Percentiles rank a stretch among this genome's conserved stretches.
phyloP scores from a whole-genome alignment of 129 eudicot genomes.

The Chrysanthemum seticuspe region DNA sequence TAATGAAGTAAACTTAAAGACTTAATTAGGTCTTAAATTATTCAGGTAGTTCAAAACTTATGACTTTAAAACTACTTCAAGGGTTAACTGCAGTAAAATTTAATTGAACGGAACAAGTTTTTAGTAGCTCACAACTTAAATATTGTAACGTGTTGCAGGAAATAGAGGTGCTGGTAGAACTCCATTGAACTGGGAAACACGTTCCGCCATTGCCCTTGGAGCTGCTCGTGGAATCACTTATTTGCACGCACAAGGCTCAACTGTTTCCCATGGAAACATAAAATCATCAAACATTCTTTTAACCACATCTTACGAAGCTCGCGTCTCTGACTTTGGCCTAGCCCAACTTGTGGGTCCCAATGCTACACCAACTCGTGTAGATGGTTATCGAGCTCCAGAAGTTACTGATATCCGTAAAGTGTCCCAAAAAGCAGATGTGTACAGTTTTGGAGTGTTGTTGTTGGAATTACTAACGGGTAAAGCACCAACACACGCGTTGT shows the following conservation, averaged over 20 bases:
- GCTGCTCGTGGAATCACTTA: slow-evolving; percentile 77
- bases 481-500: slow-evolving; percentile 66
- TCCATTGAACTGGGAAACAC: slow-evolving; percentile 81
- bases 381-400: slow-evolving; percentile 90
- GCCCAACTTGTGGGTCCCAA: slow-evolving; percentile 76
- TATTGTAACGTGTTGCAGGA: slow-evolving; percentile 37
- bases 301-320: slow-evolving; percentile 70
- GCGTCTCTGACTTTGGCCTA: slow-evolving; percentile 88
- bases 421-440: slow-evolving; percentile 81
- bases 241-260: slow-evolving; percentile 70
- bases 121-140: not conserved
- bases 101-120: not conserved
- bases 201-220: slow-evolving; percentile 72
- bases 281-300: slow-evolving; percentile 84
- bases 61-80: not conserved
- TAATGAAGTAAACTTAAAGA: slow-evolving; percentile 32
- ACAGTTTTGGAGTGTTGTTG: slow-evolving; percentile 80
- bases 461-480: slow-evolving; percentile 79
- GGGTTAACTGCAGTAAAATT: too few relatives aligned
- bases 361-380: slow-evolving; percentile 62
- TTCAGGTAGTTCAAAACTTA: slow-evolving; percentile 9
- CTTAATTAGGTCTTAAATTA: slow-evolving; percentile 1
- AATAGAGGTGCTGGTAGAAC: slow-evolving; percentile 83
- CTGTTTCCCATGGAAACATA: slow-evolving; percentile 80
- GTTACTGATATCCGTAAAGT: slow-evolving; percentile 64